phyloP scores from a whole-genome alignment of 306 rosid species.

The Prunus kanzakura region DNA sequence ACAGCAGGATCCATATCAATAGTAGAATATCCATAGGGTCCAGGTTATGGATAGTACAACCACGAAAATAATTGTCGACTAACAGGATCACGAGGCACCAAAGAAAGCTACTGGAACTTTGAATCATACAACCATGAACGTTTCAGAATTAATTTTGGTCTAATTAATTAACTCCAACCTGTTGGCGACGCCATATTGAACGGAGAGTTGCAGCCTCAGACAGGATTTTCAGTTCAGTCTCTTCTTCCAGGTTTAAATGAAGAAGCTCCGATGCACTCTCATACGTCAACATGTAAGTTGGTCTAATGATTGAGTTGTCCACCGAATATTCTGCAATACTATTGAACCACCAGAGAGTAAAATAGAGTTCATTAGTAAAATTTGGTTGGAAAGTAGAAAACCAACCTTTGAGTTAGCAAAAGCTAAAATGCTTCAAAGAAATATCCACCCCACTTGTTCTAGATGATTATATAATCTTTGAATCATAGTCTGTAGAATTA shows the following conservation, averaged over 20 bases:
- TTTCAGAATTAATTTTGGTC: background rate
- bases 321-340: conserved; percentile 93
- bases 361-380: conserved; percentile 10
- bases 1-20: background rate
- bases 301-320: conserved; percentile 78
- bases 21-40: background rate
- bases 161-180: conserved; percentile 47
- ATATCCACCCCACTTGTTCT: background rate
- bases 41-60: conserved; percentile 8
- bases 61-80: background rate
- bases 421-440: background rate
- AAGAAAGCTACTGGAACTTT: background rate
- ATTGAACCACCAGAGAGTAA: conserved; percentile 22
- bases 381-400: conserved; percentile 5
- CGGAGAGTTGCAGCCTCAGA: conserved; percentile 90
- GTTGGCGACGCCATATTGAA: conserved; percentile 74
- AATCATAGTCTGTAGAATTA: background rate
- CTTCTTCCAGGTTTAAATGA: conserved; percentile 82
- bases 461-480: background rate
- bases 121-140: background rate
- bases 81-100: background rate
- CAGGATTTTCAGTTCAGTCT: conserved; percentile 71
- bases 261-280: conserved; percentile 96
- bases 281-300: conserved; percentile 95
- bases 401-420: background rate